These are phyloP conservation scores for Acephala macrosclerotiorum DNA, from an alignment of 2,329 filamentous ascomycete genomes.

Conservation along the genomic window DNA sequence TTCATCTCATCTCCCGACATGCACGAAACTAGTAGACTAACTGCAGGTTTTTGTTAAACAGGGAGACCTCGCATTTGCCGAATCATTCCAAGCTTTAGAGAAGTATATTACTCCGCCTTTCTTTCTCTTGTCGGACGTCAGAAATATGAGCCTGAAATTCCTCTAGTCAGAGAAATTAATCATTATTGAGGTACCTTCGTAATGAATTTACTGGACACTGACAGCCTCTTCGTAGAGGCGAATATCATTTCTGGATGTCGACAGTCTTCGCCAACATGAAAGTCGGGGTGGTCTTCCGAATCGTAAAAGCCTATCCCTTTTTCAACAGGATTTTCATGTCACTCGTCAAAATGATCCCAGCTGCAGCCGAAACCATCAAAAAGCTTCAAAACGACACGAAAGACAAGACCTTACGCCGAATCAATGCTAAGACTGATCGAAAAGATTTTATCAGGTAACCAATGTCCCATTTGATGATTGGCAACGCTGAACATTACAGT, in stretches of 20 bases:
- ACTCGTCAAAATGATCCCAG: background rate
- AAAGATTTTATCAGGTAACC: slow-evolving; percentile 14
- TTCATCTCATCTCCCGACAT: too few species aligned
- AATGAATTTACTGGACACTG: too few species aligned
- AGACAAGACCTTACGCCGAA: slow-evolving; percentile 9
- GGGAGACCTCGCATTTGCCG: slow-evolving; percentile 53
- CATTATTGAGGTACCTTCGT: too few species aligned
- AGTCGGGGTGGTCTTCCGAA: background rate
- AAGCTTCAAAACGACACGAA: slow-evolving; percentile 6
- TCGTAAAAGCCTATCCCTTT: background rate
- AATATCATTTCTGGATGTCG: slow-evolving; percentile 22
- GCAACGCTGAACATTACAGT: background rate
- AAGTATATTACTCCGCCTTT: slow-evolving; percentile 18
- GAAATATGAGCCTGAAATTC: background rate
- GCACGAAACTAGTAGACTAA: too few species aligned
- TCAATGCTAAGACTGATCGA: slow-evolving; percentile 2
- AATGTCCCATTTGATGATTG: background rate
- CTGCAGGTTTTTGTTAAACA: too few species aligned
- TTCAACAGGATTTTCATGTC: background rate
- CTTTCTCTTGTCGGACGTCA: slow-evolving; percentile 37
- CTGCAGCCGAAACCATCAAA: background rate
- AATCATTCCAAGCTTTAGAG: slow-evolving; percentile 43
- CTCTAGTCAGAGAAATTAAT: too few species aligned
- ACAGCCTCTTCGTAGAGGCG: background rate
- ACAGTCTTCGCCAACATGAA: slow-evolving; percentile 38